phyloP scores from a whole-genome alignment of 2,329 filamentous ascomycete genomes.

The Sarocladiaceae sp. region DNA sequence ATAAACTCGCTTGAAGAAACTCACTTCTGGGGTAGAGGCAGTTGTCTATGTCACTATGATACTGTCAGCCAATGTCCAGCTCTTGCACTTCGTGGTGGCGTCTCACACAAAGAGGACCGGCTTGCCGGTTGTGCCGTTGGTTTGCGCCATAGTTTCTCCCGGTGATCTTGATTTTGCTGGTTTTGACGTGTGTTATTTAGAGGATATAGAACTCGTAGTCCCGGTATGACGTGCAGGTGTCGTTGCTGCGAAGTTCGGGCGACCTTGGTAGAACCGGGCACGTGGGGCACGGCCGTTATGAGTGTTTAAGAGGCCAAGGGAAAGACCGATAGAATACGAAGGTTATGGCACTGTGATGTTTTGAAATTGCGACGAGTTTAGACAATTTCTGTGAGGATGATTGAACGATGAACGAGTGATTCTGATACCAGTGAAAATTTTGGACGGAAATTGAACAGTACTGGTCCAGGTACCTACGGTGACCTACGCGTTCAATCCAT shows the following conservation, averaged over 20 bases:
- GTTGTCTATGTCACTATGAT: slow-evolving; percentile 91
- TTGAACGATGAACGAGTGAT: no score
- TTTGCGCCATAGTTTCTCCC: not conserved
- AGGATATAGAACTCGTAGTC: not conserved
- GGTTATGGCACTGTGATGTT: no score
- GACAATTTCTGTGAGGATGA: no score
- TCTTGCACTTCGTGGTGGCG: not conserved
- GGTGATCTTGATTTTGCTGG: not conserved
- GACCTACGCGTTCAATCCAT: no score
- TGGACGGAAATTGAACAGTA: no score
- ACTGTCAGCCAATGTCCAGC: not conserved
- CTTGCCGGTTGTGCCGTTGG: slow-evolving; percentile 19
- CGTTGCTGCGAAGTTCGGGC: not conserved
- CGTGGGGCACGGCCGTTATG: not conserved
- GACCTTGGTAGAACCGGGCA: not conserved
- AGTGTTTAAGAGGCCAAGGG: not conserved
- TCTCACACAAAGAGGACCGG: slow-evolving; percentile 41
- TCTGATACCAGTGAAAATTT: no score
- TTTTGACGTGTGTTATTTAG: not conserved
- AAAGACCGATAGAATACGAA: no score
- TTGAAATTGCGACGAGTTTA: no score
- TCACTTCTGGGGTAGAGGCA: slow-evolving; percentile 88
- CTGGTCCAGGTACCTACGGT: no score
- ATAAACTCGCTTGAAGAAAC: slow-evolving; percentile 24
- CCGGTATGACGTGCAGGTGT: not conserved